phyloP scores from a whole-genome alignment of 1,139 yeast species.

The Pichia sp. region DNA sequence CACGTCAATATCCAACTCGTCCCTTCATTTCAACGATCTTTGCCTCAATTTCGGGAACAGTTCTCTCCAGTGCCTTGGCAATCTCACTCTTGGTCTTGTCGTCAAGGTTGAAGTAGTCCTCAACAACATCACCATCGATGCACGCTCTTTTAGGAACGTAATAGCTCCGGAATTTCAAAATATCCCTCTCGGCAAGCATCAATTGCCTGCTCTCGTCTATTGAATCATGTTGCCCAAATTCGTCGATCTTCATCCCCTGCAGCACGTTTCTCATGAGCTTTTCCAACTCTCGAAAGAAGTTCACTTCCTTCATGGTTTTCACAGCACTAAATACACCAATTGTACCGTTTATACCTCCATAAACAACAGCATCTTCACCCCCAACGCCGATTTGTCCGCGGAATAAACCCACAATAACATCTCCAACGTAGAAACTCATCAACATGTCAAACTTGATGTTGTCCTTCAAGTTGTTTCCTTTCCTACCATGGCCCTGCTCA shows the following conservation, averaged over 20 bases:
- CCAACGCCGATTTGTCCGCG: constrained; percentile 55
- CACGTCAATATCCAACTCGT: constrained; percentile 30
- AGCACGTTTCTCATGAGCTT: constrained; percentile 39
- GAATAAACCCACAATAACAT: constrained; percentile 61
- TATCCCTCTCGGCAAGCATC: constrained; percentile 59
- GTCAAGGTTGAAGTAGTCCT: constrained; percentile 43
- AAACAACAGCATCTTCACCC: constrained; percentile 62
- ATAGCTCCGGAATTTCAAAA: constrained; percentile 64
- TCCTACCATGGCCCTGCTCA: constrained; percentile 22
- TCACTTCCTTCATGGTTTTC: constrained; percentile 56
- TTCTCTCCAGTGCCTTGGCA: constrained; percentile 51
- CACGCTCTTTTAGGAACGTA: constrained; percentile 73
- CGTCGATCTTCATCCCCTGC: constrained; percentile 8
- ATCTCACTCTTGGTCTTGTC: constrained; percentile 42
- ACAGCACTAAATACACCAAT: constrained; percentile 73
- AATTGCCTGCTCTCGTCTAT: constrained; percentile 14
- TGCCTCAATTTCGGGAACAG: constrained; percentile 56
- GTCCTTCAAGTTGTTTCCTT: constrained; percentile 40
- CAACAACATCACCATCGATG: constrained; percentile 86
- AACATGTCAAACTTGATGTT: constrained; percentile 49
- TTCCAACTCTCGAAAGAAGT: constrained; percentile 56
- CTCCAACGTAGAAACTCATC: constrained; percentile 66
- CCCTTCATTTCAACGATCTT: constrained; percentile 57
- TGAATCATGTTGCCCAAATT: constrained; percentile 3
- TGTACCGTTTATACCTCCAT: constrained; percentile 77